A percentile compares a stretch with the other conserved stretches of the same genome.
Evolutionary conservation across 371 early-diverging fungal genomes (phyloP).

Genomic region (Mucor piriformis): DNA sequence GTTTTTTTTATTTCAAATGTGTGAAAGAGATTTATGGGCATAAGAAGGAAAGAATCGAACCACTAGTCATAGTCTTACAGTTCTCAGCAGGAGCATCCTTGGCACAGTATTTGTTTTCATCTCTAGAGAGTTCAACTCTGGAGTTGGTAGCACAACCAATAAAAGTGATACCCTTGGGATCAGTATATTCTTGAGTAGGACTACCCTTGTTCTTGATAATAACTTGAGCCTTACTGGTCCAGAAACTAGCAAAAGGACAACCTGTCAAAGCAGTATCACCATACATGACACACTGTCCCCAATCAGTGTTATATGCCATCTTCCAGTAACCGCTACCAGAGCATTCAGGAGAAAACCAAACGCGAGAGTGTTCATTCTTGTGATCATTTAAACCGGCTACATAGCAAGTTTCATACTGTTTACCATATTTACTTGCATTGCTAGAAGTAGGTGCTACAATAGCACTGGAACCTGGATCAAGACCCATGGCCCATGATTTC

Average conservation of each 20-base stretch:
- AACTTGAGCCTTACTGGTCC: slow-evolving; percentile 2
- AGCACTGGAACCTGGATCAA: not conserved
- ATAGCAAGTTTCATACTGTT: not conserved
- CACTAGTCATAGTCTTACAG: not conserved
- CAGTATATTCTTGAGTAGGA: not conserved
- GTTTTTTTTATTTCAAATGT: too few relatives aligned
- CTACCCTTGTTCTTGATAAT: not conserved
- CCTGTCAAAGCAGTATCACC: not conserved
- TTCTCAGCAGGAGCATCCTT: not conserved
- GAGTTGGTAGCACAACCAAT: not conserved
- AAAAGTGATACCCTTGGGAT: slow-evolving; percentile 1
- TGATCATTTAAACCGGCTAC: not conserved
- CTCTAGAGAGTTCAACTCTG: not conserved
- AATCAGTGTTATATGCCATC: not conserved
- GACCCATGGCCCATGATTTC: slow-evolving; percentile 1
- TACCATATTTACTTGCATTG: not conserved
- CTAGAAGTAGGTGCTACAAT: not conserved
- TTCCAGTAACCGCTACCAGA: slow-evolving; percentile 4
- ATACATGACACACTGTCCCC: not conserved
- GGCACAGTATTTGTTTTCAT: slow-evolving; percentile 1
- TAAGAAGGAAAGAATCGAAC: not conserved
- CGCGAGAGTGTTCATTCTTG: not conserved
- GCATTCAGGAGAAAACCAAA: slow-evolving; percentile 2
- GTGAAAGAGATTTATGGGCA: not conserved
- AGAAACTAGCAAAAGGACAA: slow-evolving; percentile 2